Evolutionary conservation across 495 filamentous ascomycete species (phyloP).

Genomic region (Tuber calosporum): DNA sequence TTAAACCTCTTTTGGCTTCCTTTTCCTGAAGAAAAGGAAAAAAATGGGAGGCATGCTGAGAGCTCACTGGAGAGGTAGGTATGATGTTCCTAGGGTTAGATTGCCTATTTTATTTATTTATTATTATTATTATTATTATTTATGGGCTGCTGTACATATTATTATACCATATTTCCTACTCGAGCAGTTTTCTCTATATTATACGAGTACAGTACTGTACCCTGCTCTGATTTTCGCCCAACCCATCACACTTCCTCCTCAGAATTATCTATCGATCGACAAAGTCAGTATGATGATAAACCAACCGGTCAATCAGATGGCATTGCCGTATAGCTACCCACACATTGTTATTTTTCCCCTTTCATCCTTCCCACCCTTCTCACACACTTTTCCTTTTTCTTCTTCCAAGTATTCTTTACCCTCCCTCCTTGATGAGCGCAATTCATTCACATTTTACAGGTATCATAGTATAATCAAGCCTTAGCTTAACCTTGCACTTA

Average conservation of each 20-base stretch:
- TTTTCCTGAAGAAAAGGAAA: not conserved
- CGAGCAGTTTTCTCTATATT: slow-evolving; percentile 2
- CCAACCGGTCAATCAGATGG: not conserved
- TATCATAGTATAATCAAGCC: too few relatives aligned
- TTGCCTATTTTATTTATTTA: too few relatives aligned
- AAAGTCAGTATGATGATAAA: not conserved
- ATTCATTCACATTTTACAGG: too few relatives aligned
- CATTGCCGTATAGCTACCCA: too few relatives aligned
- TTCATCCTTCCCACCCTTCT: too few relatives aligned
- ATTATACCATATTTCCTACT: too few relatives aligned
- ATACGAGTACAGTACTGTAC: not conserved
- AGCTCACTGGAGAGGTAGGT: slow-evolving; percentile 11
- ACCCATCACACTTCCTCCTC: not conserved
- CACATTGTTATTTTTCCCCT: too few relatives aligned
- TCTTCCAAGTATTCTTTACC: too few relatives aligned
- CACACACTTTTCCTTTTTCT: too few relatives aligned
- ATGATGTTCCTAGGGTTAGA: slow-evolving; percentile 13
- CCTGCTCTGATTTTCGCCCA: not conserved
- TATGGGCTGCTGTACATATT: too few relatives aligned
- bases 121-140: slow-evolving; percentile 27
- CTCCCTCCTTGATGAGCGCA: too few relatives aligned
- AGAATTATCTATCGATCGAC: not conserved
- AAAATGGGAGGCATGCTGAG: not conserved
- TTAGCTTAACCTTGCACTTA: too few relatives aligned
- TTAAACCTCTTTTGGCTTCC: not conserved